Evolutionary conservation across 1,139 yeast species (phyloP), one percentile per base, ranked within the genome.

Genomic region (Diutina sp.): DNA sequence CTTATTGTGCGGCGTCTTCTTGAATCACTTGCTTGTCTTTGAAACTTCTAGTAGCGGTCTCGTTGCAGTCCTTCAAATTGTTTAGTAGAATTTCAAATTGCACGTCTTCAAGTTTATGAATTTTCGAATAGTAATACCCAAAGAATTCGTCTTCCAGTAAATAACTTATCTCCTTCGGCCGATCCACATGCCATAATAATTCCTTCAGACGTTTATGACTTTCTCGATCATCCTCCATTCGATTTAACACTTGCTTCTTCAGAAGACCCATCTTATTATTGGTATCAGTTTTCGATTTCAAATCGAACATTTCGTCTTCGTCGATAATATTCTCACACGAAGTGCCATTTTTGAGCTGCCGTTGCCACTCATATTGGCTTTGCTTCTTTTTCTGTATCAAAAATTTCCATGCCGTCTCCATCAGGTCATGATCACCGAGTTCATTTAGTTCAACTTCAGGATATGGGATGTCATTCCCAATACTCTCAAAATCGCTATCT

Each of bases 151-250:
- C 73, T 56, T 78, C 80, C 1, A 78, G 72, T 4, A 78, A 69
- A 38, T 65, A 67, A 51, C 59, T 67, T 0, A 67, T 55, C 6
- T 72, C 73, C 57, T 73, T 72, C 18, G 79, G 77, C 59, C 87
- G 67, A 35, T 76, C 76, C 0, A 86, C 83, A 14, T 82, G 79
- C 95, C 96, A 88, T 44, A 84, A 72, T 29, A 76, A 79, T 64
- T 90, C 96, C 62, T 89, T 87, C 16, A 86, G 80, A 58, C 87
- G 77, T 65, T 90, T 90, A 62, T 87, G 90, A 8, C 93, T 74
- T 66, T 90, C 97, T 61, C 96, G 72, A 66, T 90, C 96, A 60
- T 87, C 93, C 66, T 90, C 96, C 83, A 90, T 87, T 59, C 96
- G 73, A 47, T 80, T 73, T n/a, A 87, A 66, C 14, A 87, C 83